Conservation (phyloP, 305 asterid genomes). For the Nicotiana rustica region DNA sequence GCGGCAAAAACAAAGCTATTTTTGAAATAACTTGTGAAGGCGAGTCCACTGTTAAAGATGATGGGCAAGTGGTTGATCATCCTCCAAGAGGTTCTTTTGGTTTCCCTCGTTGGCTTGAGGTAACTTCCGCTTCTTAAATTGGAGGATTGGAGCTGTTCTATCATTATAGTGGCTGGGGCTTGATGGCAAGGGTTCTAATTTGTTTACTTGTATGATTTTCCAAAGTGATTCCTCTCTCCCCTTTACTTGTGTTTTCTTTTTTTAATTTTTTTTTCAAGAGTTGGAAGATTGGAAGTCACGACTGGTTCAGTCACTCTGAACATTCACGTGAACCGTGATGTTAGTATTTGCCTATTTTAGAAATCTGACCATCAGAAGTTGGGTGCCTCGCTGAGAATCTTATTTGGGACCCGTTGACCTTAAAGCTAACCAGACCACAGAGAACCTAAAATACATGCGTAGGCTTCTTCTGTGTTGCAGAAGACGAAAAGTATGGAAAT, state of each 20-base stretch:
- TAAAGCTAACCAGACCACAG: slow-evolving; percentile 19
- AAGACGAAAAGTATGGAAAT: background rate
- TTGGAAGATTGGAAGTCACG: slow-evolving; percentile 22
- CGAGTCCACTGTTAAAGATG: slow-evolving; percentile 62
- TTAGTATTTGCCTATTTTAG: background rate
- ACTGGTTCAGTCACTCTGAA: slow-evolving; percentile 6
- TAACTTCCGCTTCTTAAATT: slow-evolving; percentile 46
- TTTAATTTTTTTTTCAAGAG: background rate
- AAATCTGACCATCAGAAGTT: background rate
- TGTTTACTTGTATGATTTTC: background rate
- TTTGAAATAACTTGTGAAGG: slow-evolving; percentile 83
- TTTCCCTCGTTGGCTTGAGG: slow-evolving; percentile 97
- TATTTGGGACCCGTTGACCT: slow-evolving; percentile 6
- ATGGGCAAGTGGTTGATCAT: slow-evolving; percentile 75
- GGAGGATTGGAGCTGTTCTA: background rate
- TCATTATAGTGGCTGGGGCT: slow-evolving; percentile 8
- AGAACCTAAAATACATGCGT: background rate
- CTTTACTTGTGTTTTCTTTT: background rate
- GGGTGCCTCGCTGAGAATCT: background rate
- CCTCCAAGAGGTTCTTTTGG: slow-evolving; percentile 85
- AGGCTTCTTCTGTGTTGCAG: slow-evolving; percentile 11
- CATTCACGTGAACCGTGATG: background rate
- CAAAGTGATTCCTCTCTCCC: background rate
- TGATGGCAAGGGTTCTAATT: background rate
- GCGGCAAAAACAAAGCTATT: slow-evolving; percentile 61